Evolutionary conservation across 1,284 basidiomycete species (phyloP).

Genomic region (Ganoderma resinaceum): DNA sequence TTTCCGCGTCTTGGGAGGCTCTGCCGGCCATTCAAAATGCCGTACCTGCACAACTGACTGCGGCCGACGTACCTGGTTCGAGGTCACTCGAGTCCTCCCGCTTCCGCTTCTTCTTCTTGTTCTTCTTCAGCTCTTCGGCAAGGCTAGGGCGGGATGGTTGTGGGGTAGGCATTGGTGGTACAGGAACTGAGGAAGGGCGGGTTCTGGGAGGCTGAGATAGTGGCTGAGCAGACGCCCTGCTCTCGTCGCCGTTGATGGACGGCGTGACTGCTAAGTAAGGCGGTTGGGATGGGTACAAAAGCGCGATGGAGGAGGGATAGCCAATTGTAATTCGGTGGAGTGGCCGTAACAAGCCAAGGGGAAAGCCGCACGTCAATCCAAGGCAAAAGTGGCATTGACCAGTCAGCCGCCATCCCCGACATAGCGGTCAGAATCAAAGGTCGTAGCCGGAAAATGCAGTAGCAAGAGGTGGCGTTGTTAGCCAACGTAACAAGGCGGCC

Average conservation of each 20-base stretch:
- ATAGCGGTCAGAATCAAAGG: constrained; percentile 8
- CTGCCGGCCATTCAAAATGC: constrained; percentile 36
- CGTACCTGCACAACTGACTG: background rate
- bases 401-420: background rate
- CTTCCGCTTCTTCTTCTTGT: constrained; percentile 85
- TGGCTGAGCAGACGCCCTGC: constrained; percentile 43
- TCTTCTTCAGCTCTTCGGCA: constrained; percentile 65
- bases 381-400: too few species aligned
- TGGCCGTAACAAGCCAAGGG: background rate
- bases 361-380: background rate
- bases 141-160: constrained; percentile 37
- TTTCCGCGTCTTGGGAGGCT: constrained; percentile 61
- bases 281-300: background rate
- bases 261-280: constrained; percentile 51
- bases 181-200: constrained; percentile 48
- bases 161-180: constrained; percentile 45
- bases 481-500: background rate
- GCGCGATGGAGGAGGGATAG: background rate
- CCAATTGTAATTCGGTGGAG: background rate
- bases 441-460: background rate
- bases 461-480: background rate
- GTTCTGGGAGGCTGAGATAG: constrained; percentile 42
- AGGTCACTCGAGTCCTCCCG: constrained; percentile 79
- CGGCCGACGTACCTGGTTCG: constrained; percentile 54
- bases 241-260: constrained; percentile 55